Conservation (phyloP, 2,329 filamentous ascomycete genomes). For the Balansia obtecta region DNA sequence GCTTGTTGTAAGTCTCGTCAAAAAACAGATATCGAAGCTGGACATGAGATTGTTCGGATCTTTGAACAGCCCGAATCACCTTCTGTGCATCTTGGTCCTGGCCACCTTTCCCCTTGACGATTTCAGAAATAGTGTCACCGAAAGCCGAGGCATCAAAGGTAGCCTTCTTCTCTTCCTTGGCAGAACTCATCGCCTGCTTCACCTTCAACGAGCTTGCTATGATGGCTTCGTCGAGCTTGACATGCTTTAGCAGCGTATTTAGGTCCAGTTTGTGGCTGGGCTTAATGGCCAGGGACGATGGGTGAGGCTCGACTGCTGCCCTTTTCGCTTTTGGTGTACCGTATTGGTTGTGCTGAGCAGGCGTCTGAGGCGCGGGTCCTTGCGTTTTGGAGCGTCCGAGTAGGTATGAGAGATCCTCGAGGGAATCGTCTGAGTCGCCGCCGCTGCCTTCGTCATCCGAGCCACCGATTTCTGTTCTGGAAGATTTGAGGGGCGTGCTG, state of each 20-base stretch:
- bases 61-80: slow-evolving; percentile 36
- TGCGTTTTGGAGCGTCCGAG: slow-evolving; percentile 14
- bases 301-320: slow-evolving; percentile 24
- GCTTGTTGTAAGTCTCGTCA: slow-evolving; percentile 18
- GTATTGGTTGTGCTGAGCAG: slow-evolving; percentile 12
- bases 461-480: slow-evolving; percentile 41
- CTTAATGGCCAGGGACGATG: slow-evolving; percentile 37
- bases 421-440: slow-evolving; percentile 41
- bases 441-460: slow-evolving; percentile 62
- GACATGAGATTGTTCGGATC: slow-evolving; percentile 28
- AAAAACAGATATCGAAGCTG: slow-evolving; percentile 39
- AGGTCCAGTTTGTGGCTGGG: slow-evolving; percentile 52
- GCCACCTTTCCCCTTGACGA: slow-evolving; percentile 25
- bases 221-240: slow-evolving; percentile 44
- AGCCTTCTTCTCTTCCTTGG: slow-evolving; percentile 6
- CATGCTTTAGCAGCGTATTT: slow-evolving; percentile 46
- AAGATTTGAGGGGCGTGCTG: slow-evolving; percentile 14
- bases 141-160: not conserved
- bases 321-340: slow-evolving; percentile 37
- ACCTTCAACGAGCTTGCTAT: slow-evolving; percentile 40
- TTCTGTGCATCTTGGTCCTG: slow-evolving; percentile 33
- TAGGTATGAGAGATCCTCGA: slow-evolving; percentile 34
- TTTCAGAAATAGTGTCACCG: slow-evolving; percentile 13
- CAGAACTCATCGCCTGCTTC: slow-evolving; percentile 20
- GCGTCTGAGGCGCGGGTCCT: slow-evolving; percentile 2